Base-by-base conservation (phyloP, 2,329 filamentous ascomycete genomes). In the Trematosphaeria pertusa region DNA sequence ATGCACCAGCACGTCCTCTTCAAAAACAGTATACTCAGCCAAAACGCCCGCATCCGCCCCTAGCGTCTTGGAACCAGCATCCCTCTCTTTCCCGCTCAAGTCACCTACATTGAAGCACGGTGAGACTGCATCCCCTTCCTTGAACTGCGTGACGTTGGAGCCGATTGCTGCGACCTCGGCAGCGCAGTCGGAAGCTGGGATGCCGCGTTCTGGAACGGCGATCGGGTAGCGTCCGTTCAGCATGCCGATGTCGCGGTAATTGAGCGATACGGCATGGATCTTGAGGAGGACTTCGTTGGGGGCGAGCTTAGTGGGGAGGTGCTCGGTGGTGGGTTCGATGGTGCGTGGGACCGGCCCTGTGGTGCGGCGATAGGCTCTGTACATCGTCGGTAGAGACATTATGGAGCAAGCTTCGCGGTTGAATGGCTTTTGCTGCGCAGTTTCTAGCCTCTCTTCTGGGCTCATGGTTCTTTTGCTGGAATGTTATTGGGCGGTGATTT, bases 221-320 rank as follows among this genome's bases (percentile, higher is more conserved):
- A 41, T 11, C 0, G 59, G 60, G 24, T 63, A 67, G 4, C 14
- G 31, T 2, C 53, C 56, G 31, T 58, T 52, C 9, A 66, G 45
- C 58, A 65, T 66, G 3, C 55, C 64, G 9, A 59, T 35, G 15
- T 67, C 64, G 21, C 64, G 57, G 33, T 57, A 67, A 36, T 68
- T 68, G 10, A 66, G 53, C 2, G 63, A 56, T 14, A 63, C 58
- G 14, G 64, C 61, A 32, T 55, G 62, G 32, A 68, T 61, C 11
- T 48, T 50, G 39, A 65, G 52, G 19, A 66, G 30, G 2, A 67
- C 59, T 18, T 62, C 57, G 10, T 48, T 26, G 2, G 51, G 37
- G 1, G 18, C 46, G 2, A 66, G 53, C 1, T 39, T 30, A 5
- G 47, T 24, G 2, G 61, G 57, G 2, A 62, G 54, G 1, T 33